phyloP scores from a whole-genome alignment of 2,329 filamentous ascomycete genomes.

The Zymoseptoria tritici region DNA sequence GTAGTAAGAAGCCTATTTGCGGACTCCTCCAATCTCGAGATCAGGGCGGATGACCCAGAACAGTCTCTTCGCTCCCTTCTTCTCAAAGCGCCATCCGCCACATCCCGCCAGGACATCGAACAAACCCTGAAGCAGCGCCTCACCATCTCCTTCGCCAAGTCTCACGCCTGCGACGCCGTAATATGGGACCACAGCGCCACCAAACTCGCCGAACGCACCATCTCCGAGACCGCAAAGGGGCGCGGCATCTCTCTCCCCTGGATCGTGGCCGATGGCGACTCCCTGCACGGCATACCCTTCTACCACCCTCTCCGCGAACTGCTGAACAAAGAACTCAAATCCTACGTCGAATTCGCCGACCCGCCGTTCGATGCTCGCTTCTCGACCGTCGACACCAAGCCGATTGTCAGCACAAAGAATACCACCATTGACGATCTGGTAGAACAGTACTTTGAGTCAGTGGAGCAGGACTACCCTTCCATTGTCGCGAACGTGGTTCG shows the following conservation, averaged over 20 bases:
- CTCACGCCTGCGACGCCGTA: conserved; percentile 58
- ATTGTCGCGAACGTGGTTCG: conserved; percentile 94
- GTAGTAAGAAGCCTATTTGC: conserved; percentile 6
- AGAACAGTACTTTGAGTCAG: conserved; percentile 76
- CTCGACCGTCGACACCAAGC: conserved; percentile 27
- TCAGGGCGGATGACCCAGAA: not conserved
- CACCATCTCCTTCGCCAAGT: conserved; percentile 57
- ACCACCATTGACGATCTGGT: conserved; percentile 89
- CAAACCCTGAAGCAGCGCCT: conserved; percentile 64
- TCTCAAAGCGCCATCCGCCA: conserved; percentile 44
- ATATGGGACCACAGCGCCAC: conserved; percentile 84
- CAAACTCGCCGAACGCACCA: conserved; percentile 73
- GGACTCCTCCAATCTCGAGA: not conserved
- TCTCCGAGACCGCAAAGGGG: conserved; percentile 85
- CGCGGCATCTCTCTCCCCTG: conserved; percentile 76
- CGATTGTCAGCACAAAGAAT: conserved; percentile 58
- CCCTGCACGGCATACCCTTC: conserved; percentile 51
- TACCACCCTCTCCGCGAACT: conserved; percentile 81
- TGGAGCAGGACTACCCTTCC: conserved; percentile 78
- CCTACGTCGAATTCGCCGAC: conserved; percentile 47
- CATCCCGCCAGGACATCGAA: conserved; percentile 66
- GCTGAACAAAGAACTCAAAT: conserved; percentile 68
- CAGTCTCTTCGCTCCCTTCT: not conserved
- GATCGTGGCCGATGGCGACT: conserved; percentile 68
- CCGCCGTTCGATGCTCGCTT: conserved; percentile 33